Conservation (phyloP, 2,329 filamentous ascomycete species). For the Diaporthe longicolla region DNA sequence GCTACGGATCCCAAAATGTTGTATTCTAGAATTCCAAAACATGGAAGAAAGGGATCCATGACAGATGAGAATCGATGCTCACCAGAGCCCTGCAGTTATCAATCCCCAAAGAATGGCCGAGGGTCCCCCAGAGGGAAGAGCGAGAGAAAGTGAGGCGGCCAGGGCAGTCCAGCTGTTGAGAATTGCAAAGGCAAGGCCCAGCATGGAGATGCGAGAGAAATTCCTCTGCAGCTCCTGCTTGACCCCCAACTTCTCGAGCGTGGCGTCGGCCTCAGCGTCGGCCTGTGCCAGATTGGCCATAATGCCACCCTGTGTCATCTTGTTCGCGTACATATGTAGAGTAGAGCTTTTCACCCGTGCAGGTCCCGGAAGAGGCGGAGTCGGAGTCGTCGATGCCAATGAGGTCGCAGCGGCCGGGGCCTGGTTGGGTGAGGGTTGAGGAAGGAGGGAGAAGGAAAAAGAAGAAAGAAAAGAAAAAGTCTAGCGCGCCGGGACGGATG, state of each 20-base stretch:
- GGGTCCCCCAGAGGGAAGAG: slow-evolving; percentile 77
- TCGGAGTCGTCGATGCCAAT: background rate
- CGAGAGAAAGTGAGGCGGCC: slow-evolving; percentile 61
- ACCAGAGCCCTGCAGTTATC: slow-evolving; percentile 72
- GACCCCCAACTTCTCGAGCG: slow-evolving; percentile 61
- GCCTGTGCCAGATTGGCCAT: slow-evolving; percentile 21
- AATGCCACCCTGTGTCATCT: slow-evolving; percentile 34
- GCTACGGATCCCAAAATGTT: too few relatives aligned
- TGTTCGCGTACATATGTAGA: too few relatives aligned
- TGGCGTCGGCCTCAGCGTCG: slow-evolving; percentile 50
- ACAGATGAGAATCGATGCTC: too few relatives aligned
- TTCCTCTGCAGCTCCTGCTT: slow-evolving; percentile 65
- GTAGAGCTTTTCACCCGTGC: background rate
- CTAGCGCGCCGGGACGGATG: background rate
- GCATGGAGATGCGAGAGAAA: slow-evolving; percentile 64
- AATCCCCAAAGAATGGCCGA: slow-evolving; percentile 82
- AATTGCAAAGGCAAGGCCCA: slow-evolving; percentile 64
- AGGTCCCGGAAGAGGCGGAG: slow-evolving; percentile 6
- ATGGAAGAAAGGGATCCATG: too few relatives aligned
- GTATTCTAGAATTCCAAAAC: too few relatives aligned
- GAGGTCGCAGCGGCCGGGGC: background rate
- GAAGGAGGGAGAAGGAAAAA: background rate
- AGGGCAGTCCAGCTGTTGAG: slow-evolving; percentile 66
- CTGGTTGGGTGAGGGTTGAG: background rate
- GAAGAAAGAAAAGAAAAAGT: background rate